These are phyloP conservation scores for Thalassiosira hispida DNA, from an alignment of 352 stramenopile species.

Conservation along the genomic window DNA sequence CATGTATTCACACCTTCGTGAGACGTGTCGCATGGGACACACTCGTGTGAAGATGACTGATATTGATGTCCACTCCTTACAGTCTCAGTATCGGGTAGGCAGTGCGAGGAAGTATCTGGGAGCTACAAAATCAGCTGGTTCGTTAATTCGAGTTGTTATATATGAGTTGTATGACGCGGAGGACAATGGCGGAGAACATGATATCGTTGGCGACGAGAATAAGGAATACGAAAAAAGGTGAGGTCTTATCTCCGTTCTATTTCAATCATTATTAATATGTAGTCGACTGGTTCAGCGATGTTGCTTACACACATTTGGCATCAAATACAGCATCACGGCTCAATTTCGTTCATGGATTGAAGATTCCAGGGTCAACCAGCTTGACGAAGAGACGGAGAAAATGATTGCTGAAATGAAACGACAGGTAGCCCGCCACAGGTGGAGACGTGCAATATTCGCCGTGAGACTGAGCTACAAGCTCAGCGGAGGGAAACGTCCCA, in stretches of 20 bases:
- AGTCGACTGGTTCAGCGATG: no score
- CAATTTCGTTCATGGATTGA: conserved; percentile 33
- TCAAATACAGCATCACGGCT: conserved; percentile 18
- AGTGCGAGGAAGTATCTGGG: conserved; percentile 7
- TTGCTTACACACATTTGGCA: no score
- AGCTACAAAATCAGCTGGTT: conserved; percentile 33
- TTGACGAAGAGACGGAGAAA: conserved; percentile 15
- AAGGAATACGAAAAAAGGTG: conserved; percentile 40
- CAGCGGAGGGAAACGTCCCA: conserved; percentile 30
- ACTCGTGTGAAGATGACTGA: conserved; percentile 30
- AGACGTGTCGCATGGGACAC: conserved; percentile 33
- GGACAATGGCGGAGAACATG: conserved; percentile 31
- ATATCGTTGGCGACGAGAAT: conserved; percentile 12
- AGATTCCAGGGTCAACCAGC: conserved; percentile 16
- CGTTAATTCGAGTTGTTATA: conserved; percentile 38
- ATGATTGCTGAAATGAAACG: conserved; percentile 20
- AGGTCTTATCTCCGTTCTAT: no score
- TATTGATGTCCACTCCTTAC: conserved; percentile 38
- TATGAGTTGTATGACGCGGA: conserved; percentile 44
- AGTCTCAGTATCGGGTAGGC: conserved; percentile 12
- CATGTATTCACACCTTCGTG: conserved; percentile 36
- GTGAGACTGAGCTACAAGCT: conserved; percentile 34
- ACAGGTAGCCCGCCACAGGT: conserved; percentile 18
- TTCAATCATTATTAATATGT: no score
- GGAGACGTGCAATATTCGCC: conserved; percentile 30